Base-by-base conservation (phyloP, 2,329 filamentous ascomycete genomes). In the Colletotrichum scovillei region DNA sequence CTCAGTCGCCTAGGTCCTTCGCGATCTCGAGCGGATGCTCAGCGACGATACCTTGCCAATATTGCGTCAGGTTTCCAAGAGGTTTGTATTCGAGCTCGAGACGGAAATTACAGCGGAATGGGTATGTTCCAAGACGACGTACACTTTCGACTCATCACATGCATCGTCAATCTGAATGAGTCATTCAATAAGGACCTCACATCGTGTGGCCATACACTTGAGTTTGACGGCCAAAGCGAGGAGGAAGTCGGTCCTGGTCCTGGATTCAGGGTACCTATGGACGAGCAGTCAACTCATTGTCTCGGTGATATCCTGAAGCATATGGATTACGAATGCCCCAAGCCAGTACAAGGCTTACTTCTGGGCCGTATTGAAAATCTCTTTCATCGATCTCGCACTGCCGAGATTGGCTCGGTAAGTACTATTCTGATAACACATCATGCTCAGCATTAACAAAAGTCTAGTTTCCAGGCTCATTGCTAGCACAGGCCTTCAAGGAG, bases 331-430 rank as follows among this genome's bases (percentile, higher is more conserved):
- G 11, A 66, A 8, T 77, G 78, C 49, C 42, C 76, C 1, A 3
- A 63, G 9, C 75, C 78, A 0, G 4, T 30, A 0, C 4, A 69
- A 0, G 76, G 77, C 0, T 75, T 80, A 4, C 88, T 91, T 56
- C 78, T 87, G 6, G 7, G 11, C 9, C 19, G 60, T 0, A 71
- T 67, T 5, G 63, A 71, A 16, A 4, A 1, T 12, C 69, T 49
- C 0, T 88, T 90, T 73, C 75, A 75, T 0, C 75, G 79, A 0
- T 88, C 84, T 0, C 86, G 88, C 0, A 89, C 88, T 0, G 87
- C 88, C 14, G 88, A 91, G 62, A 75, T 92, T 0, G 90, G 89
- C 1, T 90, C 85, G 4, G 84, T 84, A 69, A 77, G 81, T 76
- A 26, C 28, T 2, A 24, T 22, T 2, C 1, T 22, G 58, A 26